These are phyloP conservation scores for Lycium ferocissimum DNA, from an alignment of 257 asterid species.

Conservation along the genomic window DNA sequence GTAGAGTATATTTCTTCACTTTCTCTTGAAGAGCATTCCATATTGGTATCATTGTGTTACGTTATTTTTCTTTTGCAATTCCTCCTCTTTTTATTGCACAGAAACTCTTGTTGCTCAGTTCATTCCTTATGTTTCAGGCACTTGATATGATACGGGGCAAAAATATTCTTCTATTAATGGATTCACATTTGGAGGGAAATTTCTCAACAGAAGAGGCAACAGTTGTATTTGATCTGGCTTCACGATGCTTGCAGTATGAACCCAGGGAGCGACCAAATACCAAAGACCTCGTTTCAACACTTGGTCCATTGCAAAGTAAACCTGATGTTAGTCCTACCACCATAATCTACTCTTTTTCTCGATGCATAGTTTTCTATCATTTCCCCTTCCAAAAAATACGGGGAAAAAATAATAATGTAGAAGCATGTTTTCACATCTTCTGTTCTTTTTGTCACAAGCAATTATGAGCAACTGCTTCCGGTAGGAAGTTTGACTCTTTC, in stretches of 20 bases:
- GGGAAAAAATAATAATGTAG: neutral
- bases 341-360: conserved; percentile 11
- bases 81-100: neutral
- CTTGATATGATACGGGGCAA: conserved; percentile 96
- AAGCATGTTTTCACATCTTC: neutral
- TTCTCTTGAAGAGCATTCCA: neutral
- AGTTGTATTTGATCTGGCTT: conserved; percentile 90
- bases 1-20: neutral
- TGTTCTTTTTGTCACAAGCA: neutral
- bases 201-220: conserved; percentile 97
- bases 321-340: conserved; percentile 61
- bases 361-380: neutral
- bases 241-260: conserved; percentile 91
- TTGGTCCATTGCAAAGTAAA: conserved; percentile 81
- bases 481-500: neutral
- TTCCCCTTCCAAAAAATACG: neutral
- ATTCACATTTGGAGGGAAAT: conserved; percentile 98
- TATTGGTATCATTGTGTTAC: neutral
- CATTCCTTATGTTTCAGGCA: conserved; percentile 61
- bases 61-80: neutral
- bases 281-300: conserved; percentile 81
- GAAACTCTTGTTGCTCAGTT: conserved; percentile 31
- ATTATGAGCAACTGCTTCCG: neutral
- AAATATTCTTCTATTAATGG: conserved; percentile 90
- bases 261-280: conserved; percentile 98